A percentile compares a stretch with the other conserved stretches of the same genome.
phyloP scores from a whole-genome alignment of 345 rosid species.

The Streptanthus diversifolius region DNA sequence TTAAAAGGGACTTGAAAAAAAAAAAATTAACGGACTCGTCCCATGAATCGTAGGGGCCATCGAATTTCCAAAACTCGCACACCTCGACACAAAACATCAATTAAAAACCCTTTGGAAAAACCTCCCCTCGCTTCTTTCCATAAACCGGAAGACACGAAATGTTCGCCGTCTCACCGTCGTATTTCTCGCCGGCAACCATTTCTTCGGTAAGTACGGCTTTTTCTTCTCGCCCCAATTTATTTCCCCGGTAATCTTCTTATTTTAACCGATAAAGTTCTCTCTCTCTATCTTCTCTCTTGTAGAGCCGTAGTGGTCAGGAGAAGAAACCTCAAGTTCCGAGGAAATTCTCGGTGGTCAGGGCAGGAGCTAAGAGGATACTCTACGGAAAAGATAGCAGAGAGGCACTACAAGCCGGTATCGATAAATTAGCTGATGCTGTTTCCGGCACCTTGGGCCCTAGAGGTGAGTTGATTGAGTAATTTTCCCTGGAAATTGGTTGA shows the following conservation, averaged over 20 bases:
- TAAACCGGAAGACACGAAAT: slow-evolving; percentile 10
- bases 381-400: slow-evolving; percentile 68
- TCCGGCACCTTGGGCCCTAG: slow-evolving; percentile 79
- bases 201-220: slow-evolving; percentile 6
- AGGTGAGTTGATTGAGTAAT: slow-evolving; percentile 33
- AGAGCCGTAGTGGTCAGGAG: slow-evolving; percentile 36
- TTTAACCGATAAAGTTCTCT: neutral
- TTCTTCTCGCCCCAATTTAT: neutral
- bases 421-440: slow-evolving; percentile 88
- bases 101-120: slow-evolving; percentile 23
- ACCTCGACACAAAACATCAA: neutral
- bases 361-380: slow-evolving; percentile 67
- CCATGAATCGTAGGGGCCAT: slow-evolving; percentile 14
- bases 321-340: slow-evolving; percentile 26
- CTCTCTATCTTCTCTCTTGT: slow-evolving; percentile 22
- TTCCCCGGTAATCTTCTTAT: neutral
- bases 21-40: neutral
- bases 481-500: neutral
- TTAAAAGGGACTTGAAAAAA: neutral
- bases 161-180: slow-evolving; percentile 33
- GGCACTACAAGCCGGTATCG: slow-evolving; percentile 75
- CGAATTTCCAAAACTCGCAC: slow-evolving; percentile 2
- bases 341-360: slow-evolving; percentile 50
- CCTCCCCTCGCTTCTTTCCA: slow-evolving; percentile 3
- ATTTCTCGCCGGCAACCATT: slow-evolving; percentile 21